Percentiles rank a stretch among this genome's conserved stretches.
Evolutionary conservation across 1,284 basidiomycete genomes (phyloP).

Genomic region (Lignosus rhinocerotis): DNA sequence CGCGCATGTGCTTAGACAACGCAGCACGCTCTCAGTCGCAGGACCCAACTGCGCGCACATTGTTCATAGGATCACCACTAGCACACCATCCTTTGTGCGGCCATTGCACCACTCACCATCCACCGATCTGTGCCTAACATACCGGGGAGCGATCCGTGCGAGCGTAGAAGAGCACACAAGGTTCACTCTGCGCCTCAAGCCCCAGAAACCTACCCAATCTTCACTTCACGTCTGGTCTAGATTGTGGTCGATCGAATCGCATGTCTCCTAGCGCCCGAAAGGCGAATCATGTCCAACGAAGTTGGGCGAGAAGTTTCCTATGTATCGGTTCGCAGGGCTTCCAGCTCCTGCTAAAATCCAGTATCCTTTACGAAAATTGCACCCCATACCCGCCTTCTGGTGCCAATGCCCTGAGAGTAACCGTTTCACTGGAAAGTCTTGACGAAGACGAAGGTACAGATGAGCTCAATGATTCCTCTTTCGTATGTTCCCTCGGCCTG

Average conservation of each 20-base stretch:
- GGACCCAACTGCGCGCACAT: background rate
- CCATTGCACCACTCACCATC: background rate
- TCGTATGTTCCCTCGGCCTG: constrained; percentile 6
- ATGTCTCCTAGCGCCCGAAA: constrained; percentile 17
- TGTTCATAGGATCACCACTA: background rate
- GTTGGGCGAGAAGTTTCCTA: constrained; percentile 24
- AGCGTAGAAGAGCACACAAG: background rate
- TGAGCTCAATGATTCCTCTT: constrained; percentile 14
- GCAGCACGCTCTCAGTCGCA: background rate
- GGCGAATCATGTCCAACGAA: constrained; percentile 4
- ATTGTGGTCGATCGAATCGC: constrained; percentile 16
- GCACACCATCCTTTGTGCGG: background rate
- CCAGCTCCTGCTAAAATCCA: constrained; percentile 7
- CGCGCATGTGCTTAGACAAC: constrained; percentile 6
- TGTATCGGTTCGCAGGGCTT: constrained; percentile 9
- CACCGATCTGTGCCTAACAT: background rate
- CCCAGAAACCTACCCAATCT: background rate
- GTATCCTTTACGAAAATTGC: constrained; percentile 10
- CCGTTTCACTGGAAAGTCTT: background rate
- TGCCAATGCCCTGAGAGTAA: background rate
- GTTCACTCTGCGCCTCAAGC: background rate
- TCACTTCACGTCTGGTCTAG: constrained; percentile 8
- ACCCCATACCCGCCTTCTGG: constrained; percentile 8
- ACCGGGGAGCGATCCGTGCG: background rate
- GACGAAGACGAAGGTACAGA: constrained; percentile 2